Conservation (phyloP, 73 alveolate species). For the Symbiodinium pilosum region DNA sequence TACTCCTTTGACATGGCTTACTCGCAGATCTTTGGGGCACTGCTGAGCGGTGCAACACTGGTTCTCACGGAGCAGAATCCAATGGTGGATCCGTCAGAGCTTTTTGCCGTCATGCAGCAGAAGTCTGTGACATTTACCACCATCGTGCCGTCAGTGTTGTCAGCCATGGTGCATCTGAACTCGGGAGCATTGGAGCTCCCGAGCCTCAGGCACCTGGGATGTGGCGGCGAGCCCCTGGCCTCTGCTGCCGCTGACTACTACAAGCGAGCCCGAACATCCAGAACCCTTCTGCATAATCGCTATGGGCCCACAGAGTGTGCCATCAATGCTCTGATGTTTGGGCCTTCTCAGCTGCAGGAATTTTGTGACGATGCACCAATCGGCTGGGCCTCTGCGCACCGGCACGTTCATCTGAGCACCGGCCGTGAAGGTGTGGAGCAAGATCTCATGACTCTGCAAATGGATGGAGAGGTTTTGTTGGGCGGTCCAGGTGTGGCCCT, state of each 20-base stretch:
- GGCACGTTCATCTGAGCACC: not conserved
- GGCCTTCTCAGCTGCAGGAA: not conserved
- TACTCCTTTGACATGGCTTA: constrained; percentile 86
- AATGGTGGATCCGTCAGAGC: constrained; percentile 53
- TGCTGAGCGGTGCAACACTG: constrained; percentile 35
- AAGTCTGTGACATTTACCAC: constrained; percentile 30
- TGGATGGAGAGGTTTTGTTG: constrained; percentile 38
- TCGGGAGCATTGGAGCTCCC: not conserved
- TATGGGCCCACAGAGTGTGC: constrained; percentile 88
- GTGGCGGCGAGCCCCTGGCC: constrained; percentile 55
- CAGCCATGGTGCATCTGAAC: constrained; percentile 48
- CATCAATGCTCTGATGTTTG: constrained; percentile 68
- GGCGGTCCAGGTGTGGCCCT: constrained; percentile 39
- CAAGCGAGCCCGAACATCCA: not conserved
- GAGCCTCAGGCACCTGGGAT: constrained; percentile 43
- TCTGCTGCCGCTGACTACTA: constrained; percentile 17
- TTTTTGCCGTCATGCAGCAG: not conserved
- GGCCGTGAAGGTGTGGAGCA: not conserved
- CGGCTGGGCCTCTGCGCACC: constrained; percentile 75
- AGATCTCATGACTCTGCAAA: not conserved
- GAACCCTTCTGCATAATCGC: constrained; percentile 35
- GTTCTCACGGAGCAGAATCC: constrained; percentile 40
- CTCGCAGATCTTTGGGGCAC: constrained; percentile 69
- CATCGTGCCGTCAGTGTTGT: constrained; percentile 62
- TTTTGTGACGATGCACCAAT: constrained; percentile 29